Percentiles rank a stretch among this genome's conserved stretches.
phyloP scores from a whole-genome alignment of 2,329 filamentous ascomycete genomes.

The Aspergillus terreus region DNA sequence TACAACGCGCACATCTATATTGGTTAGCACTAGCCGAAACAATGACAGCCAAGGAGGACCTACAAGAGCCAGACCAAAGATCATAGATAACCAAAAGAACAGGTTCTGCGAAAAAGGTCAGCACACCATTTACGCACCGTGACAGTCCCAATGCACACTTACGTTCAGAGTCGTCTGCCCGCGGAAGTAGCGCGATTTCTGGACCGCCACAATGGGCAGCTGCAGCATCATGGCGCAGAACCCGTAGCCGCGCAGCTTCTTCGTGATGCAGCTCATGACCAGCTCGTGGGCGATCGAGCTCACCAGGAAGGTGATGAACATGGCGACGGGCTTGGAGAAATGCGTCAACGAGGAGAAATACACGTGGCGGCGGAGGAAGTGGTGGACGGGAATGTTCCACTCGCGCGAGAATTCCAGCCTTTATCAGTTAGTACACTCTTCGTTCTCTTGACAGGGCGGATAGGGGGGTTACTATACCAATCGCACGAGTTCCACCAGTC shows the following conservation, averaged over 20 bases:
- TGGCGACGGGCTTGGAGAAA: conserved; percentile 73
- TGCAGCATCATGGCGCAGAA: conserved; percentile 96
- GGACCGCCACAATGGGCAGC: conserved; percentile 88
- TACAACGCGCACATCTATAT: conserved; percentile 58
- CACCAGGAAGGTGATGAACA: conserved; percentile 86
- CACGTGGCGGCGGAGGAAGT: conserved; percentile 90
- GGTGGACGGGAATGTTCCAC: conserved; percentile 97
- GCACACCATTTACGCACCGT: neutral
- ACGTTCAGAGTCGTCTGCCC: conserved; percentile 73
- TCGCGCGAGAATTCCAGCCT: conserved; percentile 92
- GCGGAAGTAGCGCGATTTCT: conserved; percentile 73
- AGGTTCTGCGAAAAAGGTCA: conserved; percentile 55
- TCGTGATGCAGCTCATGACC: conserved; percentile 96
- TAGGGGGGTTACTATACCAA: conserved; percentile 31
- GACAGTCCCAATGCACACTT: conserved; percentile 12
- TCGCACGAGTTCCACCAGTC: conserved; percentile 65
- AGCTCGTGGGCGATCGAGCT: conserved; percentile 88
- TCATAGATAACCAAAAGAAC: conserved; percentile 90
- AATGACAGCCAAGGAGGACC: conserved; percentile 30
- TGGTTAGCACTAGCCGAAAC: neutral
- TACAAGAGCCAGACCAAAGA: conserved; percentile 77
- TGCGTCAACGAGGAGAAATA: conserved; percentile 77
- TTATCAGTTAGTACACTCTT: neutral
- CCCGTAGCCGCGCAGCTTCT: conserved; percentile 92
- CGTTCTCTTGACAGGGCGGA: neutral